Base-by-base conservation (phyloP, 2,329 filamentous ascomycete genomes). In the Calonectria fujianensis region DNA sequence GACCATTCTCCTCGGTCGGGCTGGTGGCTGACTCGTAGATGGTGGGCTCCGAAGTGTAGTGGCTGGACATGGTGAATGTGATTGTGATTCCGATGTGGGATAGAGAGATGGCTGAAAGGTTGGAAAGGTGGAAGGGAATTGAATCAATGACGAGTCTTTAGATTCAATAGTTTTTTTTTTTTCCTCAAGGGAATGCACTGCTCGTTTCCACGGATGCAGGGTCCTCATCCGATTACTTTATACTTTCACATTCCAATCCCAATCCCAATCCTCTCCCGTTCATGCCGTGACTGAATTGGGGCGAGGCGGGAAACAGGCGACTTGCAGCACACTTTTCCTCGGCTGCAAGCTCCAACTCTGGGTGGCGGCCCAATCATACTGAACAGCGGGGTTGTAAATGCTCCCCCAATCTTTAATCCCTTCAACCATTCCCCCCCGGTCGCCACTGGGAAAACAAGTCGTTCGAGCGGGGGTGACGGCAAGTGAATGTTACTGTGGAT, bases 1-100 rank as follows among this genome's bases (percentile, higher is more conserved):
- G 5, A 24, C 31, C 39, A 18, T 24, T 18, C 6, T 65, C 41
- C 29, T 45, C 29, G 61, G 61, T 65, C 13, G 61, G 29, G 27
- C 39, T 65, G 18, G 72, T 18, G 51, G 31, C 20, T 35, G 59
- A 20, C 66, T 32, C 27, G 72, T 59, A 48, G 64, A 37, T 54
- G 51, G 37, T 18, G 45, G 65, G 59, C 6, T 65, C 59, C 5
- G 54, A 4, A 31, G 65, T 67, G 59, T 59, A 16, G 32, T 48
- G 20, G 32, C 16, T 41, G 4, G 70, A 20, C 69, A 69, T 72
- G 8, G 31, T 35, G 27, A 29, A 3, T 13, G 39, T 14, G 16
- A 18, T 32, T 29, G 10, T 41, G 32, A 20, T 35, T n/a, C 13
- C n/a, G 54, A 39, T 59, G 11, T 2, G 31, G 32, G 32, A 37